Evolutionary conservation across 176 grass and related monocot genomes (phyloP).

Genomic region (Oryza glaberrima): DNA sequence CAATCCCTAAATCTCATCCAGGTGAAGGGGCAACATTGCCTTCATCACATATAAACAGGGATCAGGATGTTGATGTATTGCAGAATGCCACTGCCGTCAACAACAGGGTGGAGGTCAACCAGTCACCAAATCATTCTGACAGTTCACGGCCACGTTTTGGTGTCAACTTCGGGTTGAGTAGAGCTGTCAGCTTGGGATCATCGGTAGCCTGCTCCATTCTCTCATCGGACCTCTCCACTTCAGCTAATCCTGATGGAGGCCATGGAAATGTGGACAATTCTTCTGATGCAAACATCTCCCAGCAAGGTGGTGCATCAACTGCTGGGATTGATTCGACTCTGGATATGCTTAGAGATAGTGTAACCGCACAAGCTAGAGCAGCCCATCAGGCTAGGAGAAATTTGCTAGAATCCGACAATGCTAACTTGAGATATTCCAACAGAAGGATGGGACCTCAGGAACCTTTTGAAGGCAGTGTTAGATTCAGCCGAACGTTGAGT

Average conservation of each 20-base stretch:
- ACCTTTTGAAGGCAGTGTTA: slow-evolving; percentile 78
- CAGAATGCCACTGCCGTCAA: slow-evolving; percentile 47
- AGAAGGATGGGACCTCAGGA: slow-evolving; percentile 69
- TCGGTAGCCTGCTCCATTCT: slow-evolving; percentile 64
- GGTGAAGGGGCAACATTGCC: slow-evolving; percentile 35
- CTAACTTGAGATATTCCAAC: slow-evolving; percentile 50
- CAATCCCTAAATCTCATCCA: slow-evolving; percentile 35
- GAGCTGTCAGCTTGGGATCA: slow-evolving; percentile 88
- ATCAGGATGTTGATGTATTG: slow-evolving; percentile 41
- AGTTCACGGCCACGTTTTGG: slow-evolving; percentile 54
- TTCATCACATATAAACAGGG: slow-evolving; percentile 51
- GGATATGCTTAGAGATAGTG: slow-evolving; percentile 56
- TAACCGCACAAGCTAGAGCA: slow-evolving; percentile 54
- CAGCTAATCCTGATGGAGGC: slow-evolving; percentile 49
- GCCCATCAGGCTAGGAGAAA: slow-evolving; percentile 55
- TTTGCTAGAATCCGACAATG: slow-evolving; percentile 64
- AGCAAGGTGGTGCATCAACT: slow-evolving; percentile 32
- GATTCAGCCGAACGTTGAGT: slow-evolving; percentile 84
- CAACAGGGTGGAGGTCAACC: not conserved
- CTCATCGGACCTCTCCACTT: slow-evolving; percentile 53
- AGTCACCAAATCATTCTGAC: slow-evolving; percentile 42
- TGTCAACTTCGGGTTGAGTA: slow-evolving; percentile 76
- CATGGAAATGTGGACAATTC: slow-evolving; percentile 21
- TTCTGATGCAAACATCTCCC: slow-evolving; percentile 37
- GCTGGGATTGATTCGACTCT: slow-evolving; percentile 55